Evolutionary conservation across 2,329 filamentous ascomycete species (phyloP).

Genomic region (Aureobasidium vineae): DNA sequence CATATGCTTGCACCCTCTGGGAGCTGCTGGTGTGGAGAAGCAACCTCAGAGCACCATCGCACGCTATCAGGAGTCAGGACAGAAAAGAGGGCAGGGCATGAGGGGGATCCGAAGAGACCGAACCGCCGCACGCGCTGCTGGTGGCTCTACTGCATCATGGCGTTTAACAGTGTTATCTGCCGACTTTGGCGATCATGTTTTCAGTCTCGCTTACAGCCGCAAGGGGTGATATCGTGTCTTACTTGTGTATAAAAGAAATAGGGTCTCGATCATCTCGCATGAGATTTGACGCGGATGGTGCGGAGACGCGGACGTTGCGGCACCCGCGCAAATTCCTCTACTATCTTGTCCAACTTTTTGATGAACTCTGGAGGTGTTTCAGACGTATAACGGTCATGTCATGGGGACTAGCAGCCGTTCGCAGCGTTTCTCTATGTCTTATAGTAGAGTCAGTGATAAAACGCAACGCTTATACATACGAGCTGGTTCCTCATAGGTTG

Average conservation of each 20-base stretch:
- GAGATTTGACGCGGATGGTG: background rate
- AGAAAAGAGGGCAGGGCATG: background rate
- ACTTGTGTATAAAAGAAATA: background rate
- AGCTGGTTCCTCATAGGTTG: background rate
- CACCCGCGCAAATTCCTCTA: background rate
- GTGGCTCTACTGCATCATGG: background rate
- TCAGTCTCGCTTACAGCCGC: slow-evolving; percentile 1
- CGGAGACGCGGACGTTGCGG: background rate
- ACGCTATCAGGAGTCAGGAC: background rate
- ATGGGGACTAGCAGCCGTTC: background rate
- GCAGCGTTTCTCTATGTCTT: background rate
- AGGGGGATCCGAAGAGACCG: background rate
- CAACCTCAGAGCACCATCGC: background rate
- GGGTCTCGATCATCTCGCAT: background rate
- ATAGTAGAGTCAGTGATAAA: background rate
- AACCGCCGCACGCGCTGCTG: slow-evolving; percentile 4
- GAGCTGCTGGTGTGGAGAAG: slow-evolving; percentile 4
- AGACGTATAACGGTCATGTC: background rate
- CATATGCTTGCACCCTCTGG: background rate
- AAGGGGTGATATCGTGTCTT: background rate
- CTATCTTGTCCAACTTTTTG: background rate
- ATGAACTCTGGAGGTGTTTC: background rate
- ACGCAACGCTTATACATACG: slow-evolving; percentile 6
- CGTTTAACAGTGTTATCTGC: background rate
- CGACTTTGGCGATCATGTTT: background rate